These are phyloP conservation scores for Epichloe festucae DNA, from an alignment of 2,329 filamentous ascomycete species.

Conservation along the genomic window DNA sequence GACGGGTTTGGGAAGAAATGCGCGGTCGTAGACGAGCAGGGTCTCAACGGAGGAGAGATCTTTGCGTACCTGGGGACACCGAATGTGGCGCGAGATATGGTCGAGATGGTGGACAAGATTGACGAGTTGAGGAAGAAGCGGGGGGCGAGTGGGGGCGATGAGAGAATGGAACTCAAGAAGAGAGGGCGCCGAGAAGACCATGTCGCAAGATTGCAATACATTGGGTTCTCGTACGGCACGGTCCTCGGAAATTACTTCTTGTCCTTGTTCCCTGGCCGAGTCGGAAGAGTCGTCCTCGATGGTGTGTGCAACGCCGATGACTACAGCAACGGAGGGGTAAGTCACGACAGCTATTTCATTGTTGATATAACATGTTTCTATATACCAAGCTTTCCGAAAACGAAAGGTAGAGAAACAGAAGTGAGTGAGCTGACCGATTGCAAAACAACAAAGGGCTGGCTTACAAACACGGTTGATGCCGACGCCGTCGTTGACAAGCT, in stretches of 20 bases:
- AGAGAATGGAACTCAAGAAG: slow-evolving; percentile 7
- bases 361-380: too few species aligned
- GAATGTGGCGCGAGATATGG: slow-evolving; percentile 29
- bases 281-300: slow-evolving; percentile 30
- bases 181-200: slow-evolving; percentile 2
- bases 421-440: too few species aligned
- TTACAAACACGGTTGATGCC: slow-evolving; percentile 24
- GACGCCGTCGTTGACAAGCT: slow-evolving; percentile 21
- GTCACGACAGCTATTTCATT: slow-evolving; percentile 5
- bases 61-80: slow-evolving; percentile 23
- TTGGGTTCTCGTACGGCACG: slow-evolving; percentile 35
- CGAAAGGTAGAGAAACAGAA: not conserved
- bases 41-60: slow-evolving; percentile 13
- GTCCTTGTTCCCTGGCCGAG: slow-evolving; percentile 21
- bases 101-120: slow-evolving; percentile 29
- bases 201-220: slow-evolving; percentile 27
- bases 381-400: not conserved
- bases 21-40: slow-evolving; percentile 5
- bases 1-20: slow-evolving; percentile 19
- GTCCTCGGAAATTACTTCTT: slow-evolving; percentile 23
- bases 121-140: slow-evolving; percentile 18
- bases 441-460: slow-evolving; percentile 17
- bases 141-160: not conserved
- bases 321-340: slow-evolving; percentile 19
- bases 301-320: slow-evolving; percentile 25